These are phyloP conservation scores for Fusarium burgessii DNA, from an alignment of 2,329 filamentous ascomycete species.

Conservation along the genomic window DNA sequence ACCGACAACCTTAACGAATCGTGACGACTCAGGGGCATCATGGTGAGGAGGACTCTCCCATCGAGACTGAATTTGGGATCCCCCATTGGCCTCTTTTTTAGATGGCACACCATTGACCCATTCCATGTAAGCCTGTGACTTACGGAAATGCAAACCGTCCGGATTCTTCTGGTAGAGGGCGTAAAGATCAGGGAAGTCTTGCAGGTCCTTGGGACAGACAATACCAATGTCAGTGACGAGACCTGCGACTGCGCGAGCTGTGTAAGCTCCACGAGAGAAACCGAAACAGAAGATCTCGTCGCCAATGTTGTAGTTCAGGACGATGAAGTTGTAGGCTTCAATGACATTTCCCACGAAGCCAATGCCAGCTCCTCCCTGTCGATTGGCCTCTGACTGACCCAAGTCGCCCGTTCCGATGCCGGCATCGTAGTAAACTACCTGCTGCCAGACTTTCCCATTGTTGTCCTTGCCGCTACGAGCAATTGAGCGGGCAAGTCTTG, in stretches of 20 bases:
- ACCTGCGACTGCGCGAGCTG: conserved; percentile 51
- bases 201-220: conserved; percentile 42
- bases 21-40: conserved; percentile 39
- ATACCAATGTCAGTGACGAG: conserved; percentile 47
- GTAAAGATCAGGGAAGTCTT: conserved; percentile 45
- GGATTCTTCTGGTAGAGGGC: conserved; percentile 43
- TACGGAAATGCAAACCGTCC: conserved; percentile 34
- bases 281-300: conserved; percentile 53
- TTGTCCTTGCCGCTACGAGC: conserved; percentile 41
- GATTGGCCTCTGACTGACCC: conserved; percentile 28
- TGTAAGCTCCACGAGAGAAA: conserved; percentile 54
- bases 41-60: conserved; percentile 41
- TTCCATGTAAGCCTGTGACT: conserved; percentile 40
- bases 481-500: conserved; percentile 49
- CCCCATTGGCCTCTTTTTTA: conserved; percentile 24
- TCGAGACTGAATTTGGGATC: conserved; percentile 6
- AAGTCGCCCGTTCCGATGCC: conserved; percentile 49
- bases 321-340: conserved; percentile 53
- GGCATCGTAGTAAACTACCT: conserved; percentile 54
- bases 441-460: conserved; percentile 48
- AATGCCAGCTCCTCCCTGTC: conserved; percentile 43
- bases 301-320: conserved; percentile 49
- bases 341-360: conserved; percentile 50
- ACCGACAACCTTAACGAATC: conserved; percentile 40
- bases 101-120: conserved; percentile 42